Conservation (phyloP, 2,329 filamentous ascomycete species). For the Fonsecaea pugnacius region DNA sequence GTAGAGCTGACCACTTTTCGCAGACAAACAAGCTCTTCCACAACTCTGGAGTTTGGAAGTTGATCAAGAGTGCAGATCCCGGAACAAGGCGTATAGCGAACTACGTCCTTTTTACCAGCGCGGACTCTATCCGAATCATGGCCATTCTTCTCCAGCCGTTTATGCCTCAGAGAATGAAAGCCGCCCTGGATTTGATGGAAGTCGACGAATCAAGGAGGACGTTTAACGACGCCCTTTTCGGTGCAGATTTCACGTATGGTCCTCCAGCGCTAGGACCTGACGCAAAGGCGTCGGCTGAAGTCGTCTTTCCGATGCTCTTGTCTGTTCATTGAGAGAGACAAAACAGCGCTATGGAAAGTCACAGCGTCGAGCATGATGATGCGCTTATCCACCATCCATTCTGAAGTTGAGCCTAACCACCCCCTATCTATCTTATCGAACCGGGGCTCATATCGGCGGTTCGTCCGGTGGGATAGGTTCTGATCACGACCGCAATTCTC, state of each 20-base stretch:
- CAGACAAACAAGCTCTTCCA: constrained; percentile 72
- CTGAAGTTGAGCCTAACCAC: background rate
- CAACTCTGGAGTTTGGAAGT: constrained; percentile 69
- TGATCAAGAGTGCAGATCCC: constrained; percentile 41
- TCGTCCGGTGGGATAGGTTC: background rate
- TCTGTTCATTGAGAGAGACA: constrained; percentile 21
- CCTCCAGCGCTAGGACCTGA: constrained; percentile 48
- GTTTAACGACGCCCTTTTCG: constrained; percentile 65
- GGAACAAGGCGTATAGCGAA: constrained; percentile 53
- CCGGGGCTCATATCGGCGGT: background rate
- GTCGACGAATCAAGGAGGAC: constrained; percentile 67
- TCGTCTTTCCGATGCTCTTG: constrained; percentile 28
- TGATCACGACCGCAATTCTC: background rate
- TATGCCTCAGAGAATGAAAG: constrained; percentile 77
- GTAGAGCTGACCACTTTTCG: constrained; percentile 20
- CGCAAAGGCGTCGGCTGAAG: constrained; percentile 30
- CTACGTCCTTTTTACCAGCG: constrained; percentile 68
- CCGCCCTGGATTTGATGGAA: constrained; percentile 76
- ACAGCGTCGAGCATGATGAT: background rate
- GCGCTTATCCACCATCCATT: background rate
- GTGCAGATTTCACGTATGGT: constrained; percentile 74
- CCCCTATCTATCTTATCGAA: background rate
- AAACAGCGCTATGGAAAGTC: background rate
- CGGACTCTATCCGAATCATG: constrained; percentile 76
- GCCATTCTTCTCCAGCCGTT: constrained; percentile 89